Evolutionary conservation across 2,329 filamentous ascomycete genomes (phyloP).

Genomic region (Dactylonectria estremocensis): DNA sequence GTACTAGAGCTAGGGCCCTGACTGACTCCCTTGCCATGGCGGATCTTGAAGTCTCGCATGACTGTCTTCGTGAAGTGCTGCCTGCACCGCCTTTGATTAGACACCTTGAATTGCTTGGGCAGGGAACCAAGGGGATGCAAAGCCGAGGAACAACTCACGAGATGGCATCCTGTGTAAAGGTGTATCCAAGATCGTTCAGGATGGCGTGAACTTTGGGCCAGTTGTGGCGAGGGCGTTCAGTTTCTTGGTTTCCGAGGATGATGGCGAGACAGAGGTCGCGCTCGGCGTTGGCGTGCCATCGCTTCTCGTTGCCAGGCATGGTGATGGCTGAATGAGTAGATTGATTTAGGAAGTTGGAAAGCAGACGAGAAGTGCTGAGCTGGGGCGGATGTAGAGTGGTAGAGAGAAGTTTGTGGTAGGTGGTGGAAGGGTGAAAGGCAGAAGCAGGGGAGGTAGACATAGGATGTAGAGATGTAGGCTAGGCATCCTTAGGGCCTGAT

Average conservation of each 20-base stretch:
- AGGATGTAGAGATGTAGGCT: too few species aligned
- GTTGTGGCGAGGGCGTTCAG: constrained; percentile 49
- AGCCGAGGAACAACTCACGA: constrained; percentile 48
- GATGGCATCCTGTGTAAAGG: constrained; percentile 58
- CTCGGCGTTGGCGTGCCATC: constrained; percentile 56
- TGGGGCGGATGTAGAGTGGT: background rate
- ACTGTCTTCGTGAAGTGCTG: constrained; percentile 59
- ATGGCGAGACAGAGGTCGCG: constrained; percentile 57
- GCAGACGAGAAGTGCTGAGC: background rate
- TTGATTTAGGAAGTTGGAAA: background rate
- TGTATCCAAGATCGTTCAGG: constrained; percentile 54
- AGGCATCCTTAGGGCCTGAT: background rate
- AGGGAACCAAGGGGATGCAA: background rate
- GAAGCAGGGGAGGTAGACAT: background rate
- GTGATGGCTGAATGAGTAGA: constrained; percentile 7
- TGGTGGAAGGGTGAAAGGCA: background rate
- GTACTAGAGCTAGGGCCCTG: constrained; percentile 25
- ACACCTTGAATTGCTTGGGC: background rate
- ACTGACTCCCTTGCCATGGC: constrained; percentile 38
- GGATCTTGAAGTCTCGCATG: constrained; percentile 53
- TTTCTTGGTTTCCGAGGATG: constrained; percentile 48
- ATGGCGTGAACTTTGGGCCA: constrained; percentile 52
- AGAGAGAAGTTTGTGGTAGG: background rate
- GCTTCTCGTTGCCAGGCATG: constrained; percentile 53
- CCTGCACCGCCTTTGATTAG: constrained; percentile 40